A percentile compares a stretch with the other conserved stretches of the same genome.
Conservation (phyloP, 352 stramenopile genomes). For the Pythium utonaiense region DNA sequence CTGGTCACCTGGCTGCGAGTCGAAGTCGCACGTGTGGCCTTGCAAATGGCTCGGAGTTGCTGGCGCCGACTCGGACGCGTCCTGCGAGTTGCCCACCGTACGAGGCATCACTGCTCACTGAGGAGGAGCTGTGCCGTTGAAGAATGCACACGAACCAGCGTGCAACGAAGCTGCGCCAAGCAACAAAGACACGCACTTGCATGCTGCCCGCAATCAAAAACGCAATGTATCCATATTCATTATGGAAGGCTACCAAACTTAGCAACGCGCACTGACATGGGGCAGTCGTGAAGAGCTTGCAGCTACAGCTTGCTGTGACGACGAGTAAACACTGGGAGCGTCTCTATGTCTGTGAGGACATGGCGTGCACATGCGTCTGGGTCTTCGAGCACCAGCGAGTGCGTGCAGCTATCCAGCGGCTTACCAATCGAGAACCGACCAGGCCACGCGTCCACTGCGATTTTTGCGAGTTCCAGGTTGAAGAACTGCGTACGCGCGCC, state of each 20-base stretch:
- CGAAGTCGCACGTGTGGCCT: constrained; percentile 4
- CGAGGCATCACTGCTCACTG: too few species aligned
- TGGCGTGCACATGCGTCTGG: too few species aligned
- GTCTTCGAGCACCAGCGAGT: too few species aligned
- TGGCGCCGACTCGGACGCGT: neutral
- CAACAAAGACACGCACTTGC: neutral
- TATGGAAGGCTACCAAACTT: too few species aligned
- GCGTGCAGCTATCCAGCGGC: neutral
- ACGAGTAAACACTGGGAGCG: too few species aligned
- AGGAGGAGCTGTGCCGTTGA: neutral
- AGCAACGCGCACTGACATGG: too few species aligned
- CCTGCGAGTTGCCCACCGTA: constrained; percentile 1
- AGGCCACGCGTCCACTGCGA: neutral
- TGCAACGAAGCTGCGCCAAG: too few species aligned
- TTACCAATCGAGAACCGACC: neutral
- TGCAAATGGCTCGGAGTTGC: neutral
- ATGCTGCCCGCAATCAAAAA: too few species aligned
- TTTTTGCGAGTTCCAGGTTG: neutral
- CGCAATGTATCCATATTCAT: too few species aligned
- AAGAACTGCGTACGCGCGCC: constrained; percentile 4
- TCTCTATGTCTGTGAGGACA: too few species aligned
- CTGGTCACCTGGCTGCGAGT: constrained; percentile 10
- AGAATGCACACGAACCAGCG: neutral
- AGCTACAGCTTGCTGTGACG: too few species aligned
- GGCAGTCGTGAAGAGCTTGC: too few species aligned